These are phyloP conservation scores for Benincasa hispida DNA, from an alignment of 306 rosid species.

Conservation along the genomic window DNA sequence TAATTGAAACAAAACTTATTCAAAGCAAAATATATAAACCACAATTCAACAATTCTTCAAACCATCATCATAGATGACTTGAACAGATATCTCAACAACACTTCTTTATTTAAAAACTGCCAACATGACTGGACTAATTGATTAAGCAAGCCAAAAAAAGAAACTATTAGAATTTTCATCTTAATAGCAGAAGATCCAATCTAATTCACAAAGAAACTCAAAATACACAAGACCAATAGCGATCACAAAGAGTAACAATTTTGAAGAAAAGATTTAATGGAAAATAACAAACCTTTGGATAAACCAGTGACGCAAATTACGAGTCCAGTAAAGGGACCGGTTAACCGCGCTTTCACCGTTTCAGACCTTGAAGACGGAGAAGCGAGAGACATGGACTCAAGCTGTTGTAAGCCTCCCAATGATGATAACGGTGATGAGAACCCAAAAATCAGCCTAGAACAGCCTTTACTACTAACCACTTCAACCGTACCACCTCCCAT, in stretches of 20 bases:
- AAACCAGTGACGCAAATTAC: slow-evolving; percentile 89
- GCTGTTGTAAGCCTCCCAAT: slow-evolving; percentile 38
- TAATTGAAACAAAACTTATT: background rate
- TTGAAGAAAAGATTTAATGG: background rate
- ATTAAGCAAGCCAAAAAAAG: background rate
- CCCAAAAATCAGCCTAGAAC: slow-evolving; percentile 57
- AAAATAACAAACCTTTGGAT: slow-evolving; percentile 56
- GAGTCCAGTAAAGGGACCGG: slow-evolving; percentile 69
- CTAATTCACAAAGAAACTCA: background rate
- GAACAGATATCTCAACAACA: background rate
- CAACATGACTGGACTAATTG: background rate
- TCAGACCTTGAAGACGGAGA: slow-evolving; percentile 40
- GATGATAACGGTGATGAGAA: slow-evolving; percentile 44
- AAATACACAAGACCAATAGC: background rate
- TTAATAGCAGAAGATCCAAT: background rate
- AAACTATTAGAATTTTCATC: background rate
- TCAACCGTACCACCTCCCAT: slow-evolving; percentile 69
- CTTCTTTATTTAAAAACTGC: background rate
- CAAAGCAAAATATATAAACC: background rate
- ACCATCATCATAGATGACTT: background rate
- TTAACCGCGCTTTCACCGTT: slow-evolving; percentile 23
- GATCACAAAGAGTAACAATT: background rate
- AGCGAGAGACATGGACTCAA: slow-evolving; percentile 57
- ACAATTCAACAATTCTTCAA: background rate
- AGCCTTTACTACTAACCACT: slow-evolving; percentile 63